These are phyloP conservation scores for Lumnitzera racemosa DNA, from an alignment of 345 rosid species.

Conservation along the genomic window DNA sequence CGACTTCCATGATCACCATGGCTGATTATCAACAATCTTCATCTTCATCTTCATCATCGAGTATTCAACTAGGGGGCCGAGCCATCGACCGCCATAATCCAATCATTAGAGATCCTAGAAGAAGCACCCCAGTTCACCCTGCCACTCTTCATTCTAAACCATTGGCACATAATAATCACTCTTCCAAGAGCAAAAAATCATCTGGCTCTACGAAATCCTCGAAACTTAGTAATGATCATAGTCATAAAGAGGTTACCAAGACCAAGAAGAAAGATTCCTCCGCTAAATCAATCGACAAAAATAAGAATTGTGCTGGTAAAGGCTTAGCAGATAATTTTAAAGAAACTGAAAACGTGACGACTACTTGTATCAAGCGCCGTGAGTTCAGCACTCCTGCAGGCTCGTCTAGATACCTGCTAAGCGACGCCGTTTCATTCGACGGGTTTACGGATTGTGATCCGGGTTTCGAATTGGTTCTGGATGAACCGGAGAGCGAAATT, in stretches of 20 bases:
- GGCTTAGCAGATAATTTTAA: background rate
- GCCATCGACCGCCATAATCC: conserved; percentile 89
- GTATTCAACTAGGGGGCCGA: conserved; percentile 36
- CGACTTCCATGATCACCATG: background rate
- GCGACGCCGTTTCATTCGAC: conserved; percentile 29
- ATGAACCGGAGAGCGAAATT: conserved; percentile 15
- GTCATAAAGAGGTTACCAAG: conserved; percentile 19
- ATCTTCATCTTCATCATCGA: background rate
- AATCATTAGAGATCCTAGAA: conserved; percentile 61
- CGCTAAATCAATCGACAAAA: background rate
- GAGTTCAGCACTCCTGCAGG: conserved; percentile 55
- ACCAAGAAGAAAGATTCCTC: conserved; percentile 6
- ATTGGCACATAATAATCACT: conserved; percentile 35
- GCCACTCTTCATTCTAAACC: conserved; percentile 32
- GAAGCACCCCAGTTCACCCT: conserved; percentile 29
- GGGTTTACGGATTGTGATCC: conserved; percentile 40
- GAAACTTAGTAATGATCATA: conserved; percentile 11
- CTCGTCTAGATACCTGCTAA: conserved; percentile 63
- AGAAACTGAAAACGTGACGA: conserved; percentile 18
- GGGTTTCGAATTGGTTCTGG: conserved; percentile 23
- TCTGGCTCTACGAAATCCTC: no score
- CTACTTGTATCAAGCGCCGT: conserved; percentile 29
- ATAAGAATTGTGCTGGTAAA: no score
- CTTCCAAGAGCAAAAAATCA: conserved; percentile 8
- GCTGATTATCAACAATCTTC: background rate